phyloP scores from a whole-genome alignment of 495 filamentous ascomycete species.

The Aspergillus leporis region DNA sequence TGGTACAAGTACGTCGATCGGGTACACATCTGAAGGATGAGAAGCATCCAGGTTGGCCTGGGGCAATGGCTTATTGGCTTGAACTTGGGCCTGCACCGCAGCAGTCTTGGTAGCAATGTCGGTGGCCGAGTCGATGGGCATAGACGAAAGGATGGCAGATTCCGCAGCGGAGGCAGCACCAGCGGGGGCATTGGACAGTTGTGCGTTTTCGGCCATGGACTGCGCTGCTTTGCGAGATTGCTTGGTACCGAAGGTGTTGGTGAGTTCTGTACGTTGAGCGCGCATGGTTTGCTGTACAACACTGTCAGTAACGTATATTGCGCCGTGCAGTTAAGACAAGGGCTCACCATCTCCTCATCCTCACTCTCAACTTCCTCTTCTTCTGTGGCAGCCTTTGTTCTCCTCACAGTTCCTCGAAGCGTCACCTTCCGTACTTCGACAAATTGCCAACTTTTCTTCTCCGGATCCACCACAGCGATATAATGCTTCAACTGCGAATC shows the following conservation, averaged over 20 bases:
- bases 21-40: constrained; percentile 80
- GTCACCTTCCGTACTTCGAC: constrained; percentile 74
- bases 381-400: constrained; percentile 43
- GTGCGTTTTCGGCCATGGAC: constrained; percentile 76
- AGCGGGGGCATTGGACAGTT: constrained; percentile 51
- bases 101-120: constrained; percentile 61
- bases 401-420: constrained; percentile 64
- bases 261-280: constrained; percentile 68
- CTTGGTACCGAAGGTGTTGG: constrained; percentile 89
- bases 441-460: constrained; percentile 69
- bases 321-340: neutral
- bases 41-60: constrained; percentile 69
- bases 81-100: constrained; percentile 63
- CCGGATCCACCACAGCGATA: constrained; percentile 79
- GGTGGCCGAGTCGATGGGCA: constrained; percentile 55
- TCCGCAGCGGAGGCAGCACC: constrained; percentile 56
- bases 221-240: constrained; percentile 85
- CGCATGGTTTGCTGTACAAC: constrained; percentile 48
- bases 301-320: neutral
- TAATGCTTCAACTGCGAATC: constrained; percentile 79
- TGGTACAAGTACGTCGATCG: constrained; percentile 64
- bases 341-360: constrained; percentile 40
- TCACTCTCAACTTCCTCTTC: constrained; percentile 42
- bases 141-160: constrained; percentile 60
- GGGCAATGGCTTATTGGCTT: constrained; percentile 76